phyloP scores from a whole-genome alignment of 2,329 filamentous ascomycete genomes.

The Trichoderma sp. region DNA sequence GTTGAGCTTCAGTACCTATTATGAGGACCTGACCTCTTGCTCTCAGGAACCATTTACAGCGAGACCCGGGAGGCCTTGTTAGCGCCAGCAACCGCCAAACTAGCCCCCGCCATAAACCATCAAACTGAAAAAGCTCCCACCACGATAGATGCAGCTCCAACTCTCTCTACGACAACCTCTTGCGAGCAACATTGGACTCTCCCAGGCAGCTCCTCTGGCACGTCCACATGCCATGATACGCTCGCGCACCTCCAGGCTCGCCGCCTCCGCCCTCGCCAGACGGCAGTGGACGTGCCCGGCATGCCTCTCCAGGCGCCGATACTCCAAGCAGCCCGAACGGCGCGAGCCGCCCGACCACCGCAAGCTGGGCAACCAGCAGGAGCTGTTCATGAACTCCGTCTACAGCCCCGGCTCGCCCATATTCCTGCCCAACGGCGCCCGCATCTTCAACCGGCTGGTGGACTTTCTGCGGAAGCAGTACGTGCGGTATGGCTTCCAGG shows the following conservation, averaged over 20 bases:
- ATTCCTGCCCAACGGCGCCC: slow-evolving; percentile 78
- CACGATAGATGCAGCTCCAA: too few relatives aligned
- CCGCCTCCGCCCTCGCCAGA: slow-evolving; percentile 30
- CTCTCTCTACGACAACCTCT: background rate
- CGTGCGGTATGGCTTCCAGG: slow-evolving; percentile 79
- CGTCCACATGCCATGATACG: slow-evolving; percentile 37
- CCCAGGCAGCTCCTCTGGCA: slow-evolving; percentile 14
- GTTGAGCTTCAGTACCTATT: background rate
- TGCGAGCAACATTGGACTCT: background rate
- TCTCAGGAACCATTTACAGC: background rate
- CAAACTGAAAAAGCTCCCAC: background rate
- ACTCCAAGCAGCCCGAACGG: slow-evolving; percentile 37
- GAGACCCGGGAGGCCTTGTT: slow-evolving; percentile 3
- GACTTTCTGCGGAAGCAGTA: slow-evolving; percentile 84
- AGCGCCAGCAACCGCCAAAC: slow-evolving; percentile 4
- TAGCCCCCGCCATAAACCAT: slow-evolving; percentile 4
- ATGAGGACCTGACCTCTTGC: background rate
- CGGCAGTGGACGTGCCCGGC: slow-evolving; percentile 40
- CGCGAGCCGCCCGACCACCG: slow-evolving; percentile 58
- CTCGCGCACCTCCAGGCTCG: slow-evolving; percentile 33
- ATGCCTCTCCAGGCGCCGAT: slow-evolving; percentile 38
- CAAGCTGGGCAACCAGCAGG: slow-evolving; percentile 64
- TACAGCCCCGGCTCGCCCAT: slow-evolving; percentile 87
- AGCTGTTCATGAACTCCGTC: slow-evolving; percentile 75
- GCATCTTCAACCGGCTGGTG: slow-evolving; percentile 81